These are phyloP conservation scores for Trametes coccinea DNA, from an alignment of 768 basidiomycete species.

Conservation along the genomic window DNA sequence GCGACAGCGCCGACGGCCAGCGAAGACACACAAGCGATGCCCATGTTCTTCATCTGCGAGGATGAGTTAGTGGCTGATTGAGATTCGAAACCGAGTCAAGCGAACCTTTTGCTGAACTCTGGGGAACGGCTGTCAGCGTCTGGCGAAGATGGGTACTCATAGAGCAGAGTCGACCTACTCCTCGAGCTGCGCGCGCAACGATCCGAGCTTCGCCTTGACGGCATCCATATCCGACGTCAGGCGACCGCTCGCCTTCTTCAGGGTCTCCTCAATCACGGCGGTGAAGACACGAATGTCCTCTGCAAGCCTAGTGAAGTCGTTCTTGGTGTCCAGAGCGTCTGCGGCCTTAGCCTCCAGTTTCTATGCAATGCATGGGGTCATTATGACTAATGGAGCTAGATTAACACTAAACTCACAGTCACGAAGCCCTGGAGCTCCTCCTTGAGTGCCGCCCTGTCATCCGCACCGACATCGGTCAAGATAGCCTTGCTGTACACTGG, in stretches of 20 bases:
- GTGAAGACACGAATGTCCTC: neutral
- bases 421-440: neutral
- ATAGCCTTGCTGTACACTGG: neutral
- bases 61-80: too few relatives aligned
- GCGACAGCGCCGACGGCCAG: neutral
- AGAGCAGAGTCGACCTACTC: neutral
- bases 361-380: neutral
- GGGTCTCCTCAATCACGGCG: neutral
- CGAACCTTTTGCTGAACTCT: neutral
- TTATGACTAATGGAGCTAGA: too few relatives aligned
- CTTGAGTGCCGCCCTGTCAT: neutral
- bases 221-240: neutral
- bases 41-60: neutral
- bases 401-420: neutral
- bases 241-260: neutral
- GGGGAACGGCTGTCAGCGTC: neutral
- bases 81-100: too few relatives aligned
- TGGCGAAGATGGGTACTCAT: neutral
- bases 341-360: neutral
- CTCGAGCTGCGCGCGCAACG: neutral
- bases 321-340: neutral
- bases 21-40: neutral
- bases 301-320: neutral
- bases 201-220: neutral
- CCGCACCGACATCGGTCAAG: neutral